Evolutionary conservation across 345 rosid species (phyloP).

Genomic region (Barbarea vulgaris): DNA sequence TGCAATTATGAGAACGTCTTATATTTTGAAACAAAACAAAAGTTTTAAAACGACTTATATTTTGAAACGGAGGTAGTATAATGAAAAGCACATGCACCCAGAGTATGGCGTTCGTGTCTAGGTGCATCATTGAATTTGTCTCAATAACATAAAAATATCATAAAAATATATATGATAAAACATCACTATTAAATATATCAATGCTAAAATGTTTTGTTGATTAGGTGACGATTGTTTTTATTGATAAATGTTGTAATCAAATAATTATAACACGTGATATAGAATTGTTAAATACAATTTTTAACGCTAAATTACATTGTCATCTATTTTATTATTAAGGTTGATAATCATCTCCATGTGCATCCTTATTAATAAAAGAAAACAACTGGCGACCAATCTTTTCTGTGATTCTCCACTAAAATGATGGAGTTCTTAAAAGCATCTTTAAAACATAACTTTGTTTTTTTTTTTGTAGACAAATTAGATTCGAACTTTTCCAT

Average conservation of each 20-base stretch:
- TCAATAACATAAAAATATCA: neutral
- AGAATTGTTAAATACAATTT: neutral
- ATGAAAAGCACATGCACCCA: slow-evolving; percentile 30
- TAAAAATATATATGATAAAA: neutral
- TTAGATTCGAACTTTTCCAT: neutral
- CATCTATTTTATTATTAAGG: neutral
- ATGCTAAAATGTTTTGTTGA: neutral
- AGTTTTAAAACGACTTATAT: too few species aligned
- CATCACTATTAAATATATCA: neutral
- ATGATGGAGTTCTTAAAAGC: slow-evolving; percentile 17
- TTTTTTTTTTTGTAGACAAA: neutral
- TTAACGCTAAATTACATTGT: neutral
- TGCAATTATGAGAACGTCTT: too few species aligned
- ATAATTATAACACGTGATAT: slow-evolving; percentile 16
- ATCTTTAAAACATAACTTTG: slow-evolving; percentile 14
- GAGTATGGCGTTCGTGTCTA: slow-evolving; percentile 23
- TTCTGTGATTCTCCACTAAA: slow-evolving; percentile 35
- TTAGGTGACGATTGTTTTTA: neutral
- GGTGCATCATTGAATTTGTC: slow-evolving; percentile 29
- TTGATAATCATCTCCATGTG: slow-evolving; percentile 24
- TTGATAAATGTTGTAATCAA: neutral
- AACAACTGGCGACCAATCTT: slow-evolving; percentile 16
- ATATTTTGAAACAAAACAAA: too few species aligned
- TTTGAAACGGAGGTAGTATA: too few species aligned
- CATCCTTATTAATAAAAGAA: neutral